Evolutionary conservation across 2,329 filamentous ascomycete genomes (phyloP).

Genomic region (Exophiala dermatitidis): DNA sequence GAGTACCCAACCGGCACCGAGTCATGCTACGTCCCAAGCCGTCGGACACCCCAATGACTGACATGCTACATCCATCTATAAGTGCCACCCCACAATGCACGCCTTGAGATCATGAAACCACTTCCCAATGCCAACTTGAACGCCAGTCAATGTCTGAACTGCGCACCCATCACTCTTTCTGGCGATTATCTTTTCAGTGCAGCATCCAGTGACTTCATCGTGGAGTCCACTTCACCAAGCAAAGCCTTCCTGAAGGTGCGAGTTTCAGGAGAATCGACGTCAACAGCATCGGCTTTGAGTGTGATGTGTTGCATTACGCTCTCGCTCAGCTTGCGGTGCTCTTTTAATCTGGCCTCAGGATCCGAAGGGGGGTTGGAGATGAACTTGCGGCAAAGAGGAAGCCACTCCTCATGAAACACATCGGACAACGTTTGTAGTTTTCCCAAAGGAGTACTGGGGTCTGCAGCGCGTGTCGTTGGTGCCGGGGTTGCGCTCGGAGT

Average conservation of each 20-base stretch:
- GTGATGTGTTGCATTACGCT: slow-evolving; percentile 39
- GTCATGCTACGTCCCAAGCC: too few relatives aligned
- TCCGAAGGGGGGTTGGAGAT: slow-evolving; percentile 37
- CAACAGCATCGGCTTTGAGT: slow-evolving; percentile 61
- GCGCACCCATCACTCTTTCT: background rate
- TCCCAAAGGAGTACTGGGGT: slow-evolving; percentile 35
- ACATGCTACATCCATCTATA: too few relatives aligned
- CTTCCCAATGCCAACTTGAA: background rate
- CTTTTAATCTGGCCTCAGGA: slow-evolving; percentile 35
- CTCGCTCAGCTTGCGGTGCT: slow-evolving; percentile 40
- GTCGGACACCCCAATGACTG: too few relatives aligned
- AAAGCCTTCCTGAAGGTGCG: slow-evolving; percentile 43
- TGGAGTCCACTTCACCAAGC: slow-evolving; percentile 37
- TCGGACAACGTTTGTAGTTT: slow-evolving; percentile 34
- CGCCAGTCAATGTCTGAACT: background rate
- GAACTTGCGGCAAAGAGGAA: slow-evolving; percentile 36
- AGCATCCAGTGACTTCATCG: slow-evolving; percentile 36
- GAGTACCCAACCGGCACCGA: too few relatives aligned
- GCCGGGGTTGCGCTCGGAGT: slow-evolving; percentile 9
- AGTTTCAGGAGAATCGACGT: slow-evolving; percentile 57
- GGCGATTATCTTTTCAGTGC: slow-evolving; percentile 15
- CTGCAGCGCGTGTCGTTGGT: slow-evolving; percentile 25
- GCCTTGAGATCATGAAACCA: too few relatives aligned
- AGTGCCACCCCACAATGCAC: too few relatives aligned
- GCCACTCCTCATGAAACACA: slow-evolving; percentile 35